These are phyloP conservation scores for Nematocida ausubeli DNA, from an alignment of 371 early-diverging fungal genomes.

Conservation along the genomic window DNA sequence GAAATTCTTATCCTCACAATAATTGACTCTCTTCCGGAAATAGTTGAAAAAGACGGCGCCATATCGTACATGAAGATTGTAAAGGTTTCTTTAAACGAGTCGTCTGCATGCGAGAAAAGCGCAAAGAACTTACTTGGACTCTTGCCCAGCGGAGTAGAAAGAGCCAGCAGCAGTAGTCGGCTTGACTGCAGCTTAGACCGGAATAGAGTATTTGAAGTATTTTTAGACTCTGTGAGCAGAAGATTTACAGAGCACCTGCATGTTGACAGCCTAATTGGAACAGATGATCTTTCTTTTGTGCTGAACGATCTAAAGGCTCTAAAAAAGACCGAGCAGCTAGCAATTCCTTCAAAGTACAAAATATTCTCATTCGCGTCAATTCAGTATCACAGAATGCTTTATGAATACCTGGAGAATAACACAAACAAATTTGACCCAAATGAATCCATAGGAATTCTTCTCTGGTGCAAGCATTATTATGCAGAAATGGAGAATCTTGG, in stretches of 20 bases:
- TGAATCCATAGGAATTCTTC: slow-evolving; percentile 42
- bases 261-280: not conserved
- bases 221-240: slow-evolving; percentile 37
- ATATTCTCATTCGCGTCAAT: slow-evolving; percentile 37
- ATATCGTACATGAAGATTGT: slow-evolving; percentile 32
- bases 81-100: slow-evolving; percentile 15
- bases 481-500: slow-evolving; percentile 38
- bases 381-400: slow-evolving; percentile 49
- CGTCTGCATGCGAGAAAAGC: not conserved
- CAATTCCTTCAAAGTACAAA: slow-evolving; percentile 33
- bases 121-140: not conserved
- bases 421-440: slow-evolving; percentile 44
- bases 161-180: not conserved
- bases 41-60: slow-evolving; percentile 15
- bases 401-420: slow-evolving; percentile 36
- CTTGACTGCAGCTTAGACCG: slow-evolving; percentile 4
- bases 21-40: slow-evolving; percentile 30
- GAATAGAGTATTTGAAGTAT: slow-evolving; percentile 33
- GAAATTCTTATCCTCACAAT: slow-evolving; percentile 21
- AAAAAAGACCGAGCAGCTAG: slow-evolving; percentile 15
- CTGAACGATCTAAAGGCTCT: not conserved
- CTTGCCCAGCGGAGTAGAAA: not conserved
- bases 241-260: slow-evolving; percentile 24
- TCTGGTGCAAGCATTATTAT: slow-evolving; percentile 44
- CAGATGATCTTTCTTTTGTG: slow-evolving; percentile 30